A percentile compares a stretch with the other conserved stretches of the same genome.
Evolutionary conservation across 2,329 filamentous ascomycete genomes (phyloP).

Genomic region (Sporothrix globosa): DNA sequence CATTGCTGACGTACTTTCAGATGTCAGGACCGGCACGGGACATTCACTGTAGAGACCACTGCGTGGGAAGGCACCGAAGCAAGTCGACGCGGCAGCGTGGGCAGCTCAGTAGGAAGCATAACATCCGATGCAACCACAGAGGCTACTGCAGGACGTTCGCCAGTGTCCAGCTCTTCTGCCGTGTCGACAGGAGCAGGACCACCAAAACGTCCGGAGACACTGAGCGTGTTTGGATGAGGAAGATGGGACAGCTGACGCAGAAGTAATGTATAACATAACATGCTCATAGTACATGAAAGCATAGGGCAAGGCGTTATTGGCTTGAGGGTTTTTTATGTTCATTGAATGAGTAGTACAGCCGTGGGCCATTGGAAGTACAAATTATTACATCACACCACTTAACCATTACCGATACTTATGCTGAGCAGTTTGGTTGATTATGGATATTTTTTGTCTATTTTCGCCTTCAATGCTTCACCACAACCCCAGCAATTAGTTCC

Average conservation of each 20-base stretch:
- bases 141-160: background rate
- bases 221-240: background rate
- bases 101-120: no score
- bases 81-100: background rate
- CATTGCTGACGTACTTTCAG: slow-evolving; percentile 44
- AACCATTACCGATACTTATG: background rate
- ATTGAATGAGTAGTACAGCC: background rate
- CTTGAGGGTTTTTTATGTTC: no score
- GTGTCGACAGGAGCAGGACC: background rate
- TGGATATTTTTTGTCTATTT: slow-evolving; percentile 19
- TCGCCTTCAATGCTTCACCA: background rate
- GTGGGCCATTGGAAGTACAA: background rate
- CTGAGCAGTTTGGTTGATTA: background rate
- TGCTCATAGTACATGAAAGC: background rate
- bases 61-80: slow-evolving; percentile 56
- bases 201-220: background rate
- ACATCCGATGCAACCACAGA: background rate
- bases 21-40: slow-evolving; percentile 60
- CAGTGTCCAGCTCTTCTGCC: background rate
- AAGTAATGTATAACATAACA: background rate
- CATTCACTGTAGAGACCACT: slow-evolving; percentile 66
- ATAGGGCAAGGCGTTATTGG: background rate
- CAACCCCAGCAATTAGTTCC: background rate
- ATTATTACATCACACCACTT: background rate
- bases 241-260: background rate